Evolutionary conservation across 495 filamentous ascomycete species (phyloP), one percentile per base, ranked within the genome.

Genomic region (Annulohypoxylon nitens): DNA sequence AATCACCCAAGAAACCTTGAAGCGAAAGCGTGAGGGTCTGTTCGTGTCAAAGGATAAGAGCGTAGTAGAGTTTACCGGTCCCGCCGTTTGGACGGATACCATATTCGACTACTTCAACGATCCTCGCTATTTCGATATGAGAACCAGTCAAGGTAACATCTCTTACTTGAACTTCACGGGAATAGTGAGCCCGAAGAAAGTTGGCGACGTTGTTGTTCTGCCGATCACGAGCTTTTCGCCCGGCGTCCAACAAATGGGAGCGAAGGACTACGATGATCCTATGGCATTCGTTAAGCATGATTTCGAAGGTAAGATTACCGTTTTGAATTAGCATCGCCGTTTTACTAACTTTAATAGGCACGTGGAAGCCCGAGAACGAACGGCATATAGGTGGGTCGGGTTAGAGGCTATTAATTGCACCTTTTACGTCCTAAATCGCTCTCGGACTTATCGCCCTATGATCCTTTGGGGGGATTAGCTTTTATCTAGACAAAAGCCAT

Each of bases 281-380:
- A 96, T 98, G 93, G 96, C 96, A 3, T 98, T 97, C 85, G 96
- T 99, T 63, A 93, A 97, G 82, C 96, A 99, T 81, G 90, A 94
- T 50, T 99, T 99, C 82, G 94, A 95, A 86, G 96, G 96, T 98
- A 79, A 43, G 70, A 65, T 43, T 50, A 39, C 53, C 58, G 2
- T 14, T 14, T 34, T 39, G 16, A 47, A 33, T 68, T 4, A 25
- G 20, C 3, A 20, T 30, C 2, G 2, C 23, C 34, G 0, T 57
- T 47, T 43, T 63, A 64, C 68, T 78, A 69, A 80, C 71, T 45
- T 34, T 59, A n/a, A 39, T 76, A 94, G 92, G 92, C 12, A 91
- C 91, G 30, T 94, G 92, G 92, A 94, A 94, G 78, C 91, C 91
- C 37, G 91, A 92, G 75, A 86, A 81, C 64, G 86, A 90, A 76